Evolutionary conservation across 2,329 filamentous ascomycete species (phyloP).

Genomic region (Cladophialophora yegresii): DNA sequence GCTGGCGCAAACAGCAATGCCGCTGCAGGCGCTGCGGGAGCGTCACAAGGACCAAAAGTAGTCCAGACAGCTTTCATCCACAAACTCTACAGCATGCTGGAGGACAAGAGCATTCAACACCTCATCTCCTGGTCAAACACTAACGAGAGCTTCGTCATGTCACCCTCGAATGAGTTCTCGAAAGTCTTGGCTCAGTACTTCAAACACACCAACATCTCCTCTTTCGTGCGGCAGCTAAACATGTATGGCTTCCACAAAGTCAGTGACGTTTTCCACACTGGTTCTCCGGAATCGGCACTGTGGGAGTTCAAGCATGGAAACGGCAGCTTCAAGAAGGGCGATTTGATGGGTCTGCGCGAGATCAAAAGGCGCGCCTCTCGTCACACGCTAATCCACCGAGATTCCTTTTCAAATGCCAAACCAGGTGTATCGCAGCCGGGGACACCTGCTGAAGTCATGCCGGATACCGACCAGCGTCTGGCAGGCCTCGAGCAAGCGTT

Average conservation of each 20-base stretch:
- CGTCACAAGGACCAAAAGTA: slow-evolving; percentile 89
- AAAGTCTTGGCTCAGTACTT: slow-evolving; percentile 99
- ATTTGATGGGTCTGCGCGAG: slow-evolving; percentile 84
- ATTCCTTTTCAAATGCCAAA: slow-evolving; percentile 80
- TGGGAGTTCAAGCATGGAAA: slow-evolving; percentile 99
- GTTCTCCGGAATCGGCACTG: slow-evolving; percentile 85
- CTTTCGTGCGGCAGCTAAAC: slow-evolving; percentile 94
- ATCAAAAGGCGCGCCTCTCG: slow-evolving; percentile 94
- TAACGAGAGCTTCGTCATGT: slow-evolving; percentile 98
- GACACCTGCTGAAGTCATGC: slow-evolving; percentile 79
- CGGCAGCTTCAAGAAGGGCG: slow-evolving; percentile 93
- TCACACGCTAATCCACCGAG: slow-evolving; percentile 88
- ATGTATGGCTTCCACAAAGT: slow-evolving; percentile 99
- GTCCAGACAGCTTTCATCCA: slow-evolving; percentile 99
- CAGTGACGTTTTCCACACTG: slow-evolving; percentile 96
- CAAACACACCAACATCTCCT: slow-evolving; percentile 98
- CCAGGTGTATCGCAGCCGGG: slow-evolving; percentile 74
- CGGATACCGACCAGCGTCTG: slow-evolving; percentile 77
- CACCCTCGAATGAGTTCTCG: slow-evolving; percentile 92
- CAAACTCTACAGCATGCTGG: slow-evolving; percentile 98
- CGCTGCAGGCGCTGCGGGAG: slow-evolving; percentile 47
- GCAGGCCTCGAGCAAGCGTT: slow-evolving; percentile 75
- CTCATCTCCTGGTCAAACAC: slow-evolving; percentile 94
- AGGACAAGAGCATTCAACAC: slow-evolving; percentile 89
- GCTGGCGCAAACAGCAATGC: slow-evolving; percentile 20